phyloP scores from a whole-genome alignment of 176 grass and related monocot genomes.

The Oryza coarctata region DNA sequence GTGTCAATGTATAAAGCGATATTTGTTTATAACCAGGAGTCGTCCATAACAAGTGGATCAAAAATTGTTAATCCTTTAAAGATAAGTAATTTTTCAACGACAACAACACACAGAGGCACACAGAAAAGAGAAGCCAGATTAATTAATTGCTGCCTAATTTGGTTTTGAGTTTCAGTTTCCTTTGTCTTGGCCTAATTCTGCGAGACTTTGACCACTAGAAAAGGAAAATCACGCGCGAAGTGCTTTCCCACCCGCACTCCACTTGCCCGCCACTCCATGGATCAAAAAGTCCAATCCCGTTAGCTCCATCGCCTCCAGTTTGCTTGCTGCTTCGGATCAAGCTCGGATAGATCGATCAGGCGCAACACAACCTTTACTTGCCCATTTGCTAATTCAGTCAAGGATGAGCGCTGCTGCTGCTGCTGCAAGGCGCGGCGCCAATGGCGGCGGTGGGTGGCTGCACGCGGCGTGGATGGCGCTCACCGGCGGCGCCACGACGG shows the following conservation, averaged over 20 bases:
- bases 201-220: not conserved
- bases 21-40: too few species aligned
- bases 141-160: slow-evolving; percentile 1
- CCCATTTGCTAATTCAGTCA: not conserved
- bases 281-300: not conserved
- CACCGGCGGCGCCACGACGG: slow-evolving; percentile 40
- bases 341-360: not conserved
- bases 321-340: not conserved
- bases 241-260: slow-evolving; percentile 41
- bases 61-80: too few species aligned
- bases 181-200: slow-evolving; percentile 6
- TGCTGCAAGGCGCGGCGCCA: not conserved
- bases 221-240: not conserved
- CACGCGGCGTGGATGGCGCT: slow-evolving; percentile 47
- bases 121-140: not conserved
- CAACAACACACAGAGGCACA: not conserved
- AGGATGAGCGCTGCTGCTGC: not conserved
- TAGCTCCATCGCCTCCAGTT: not conserved
- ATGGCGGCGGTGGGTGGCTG: slow-evolving; percentile 16
- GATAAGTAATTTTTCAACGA: not conserved
- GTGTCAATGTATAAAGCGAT: too few species aligned
- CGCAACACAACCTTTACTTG: too few species aligned
- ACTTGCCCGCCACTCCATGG: slow-evolving; percentile 2
- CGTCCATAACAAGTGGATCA: too few species aligned
- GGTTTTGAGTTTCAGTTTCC: not conserved